A percentile compares a stretch with the other conserved stretches of the same genome.
phyloP scores from a whole-genome alignment of 257 asterid species.

The Eustoma russellianum region DNA sequence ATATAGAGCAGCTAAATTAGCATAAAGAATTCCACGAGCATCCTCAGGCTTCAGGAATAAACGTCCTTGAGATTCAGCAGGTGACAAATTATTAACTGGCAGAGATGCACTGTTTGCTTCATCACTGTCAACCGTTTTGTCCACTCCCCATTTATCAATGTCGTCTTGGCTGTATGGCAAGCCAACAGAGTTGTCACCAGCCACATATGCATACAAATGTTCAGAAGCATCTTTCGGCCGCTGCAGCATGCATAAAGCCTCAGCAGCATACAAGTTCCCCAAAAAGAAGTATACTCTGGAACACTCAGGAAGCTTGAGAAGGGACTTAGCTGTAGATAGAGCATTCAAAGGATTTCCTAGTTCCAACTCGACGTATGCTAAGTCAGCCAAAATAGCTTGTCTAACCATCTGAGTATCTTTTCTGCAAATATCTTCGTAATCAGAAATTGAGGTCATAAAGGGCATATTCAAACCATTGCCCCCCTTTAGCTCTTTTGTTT shows the following conservation, averaged over 20 bases:
- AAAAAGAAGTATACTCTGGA: constrained; percentile 45
- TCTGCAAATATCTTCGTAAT: constrained; percentile 36
- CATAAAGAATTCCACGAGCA: constrained; percentile 57
- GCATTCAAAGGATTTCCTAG: constrained; percentile 65
- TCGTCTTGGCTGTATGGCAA: constrained; percentile 67
- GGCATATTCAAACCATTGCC: constrained; percentile 41
- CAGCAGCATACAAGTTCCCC: constrained; percentile 70
- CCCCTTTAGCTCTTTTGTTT: constrained; percentile 57
- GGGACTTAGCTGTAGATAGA: constrained; percentile 45
- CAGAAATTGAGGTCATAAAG: constrained; percentile 37
- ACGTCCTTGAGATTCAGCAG: constrained; percentile 33
- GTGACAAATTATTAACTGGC: constrained; percentile 13
- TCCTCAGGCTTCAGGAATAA: constrained; percentile 63
- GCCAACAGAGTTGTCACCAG: constrained; percentile 39
- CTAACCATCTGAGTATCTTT: constrained; percentile 56
- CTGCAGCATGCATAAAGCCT: constrained; percentile 76
- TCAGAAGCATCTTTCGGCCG: constrained; percentile 74
- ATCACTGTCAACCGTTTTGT: constrained; percentile 46
- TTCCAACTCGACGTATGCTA: constrained; percentile 67
- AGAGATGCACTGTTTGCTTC: constrained; percentile 27
- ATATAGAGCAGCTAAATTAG: constrained; percentile 55
- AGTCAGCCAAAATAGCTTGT: constrained; percentile 64
- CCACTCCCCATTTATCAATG: constrained; percentile 48
- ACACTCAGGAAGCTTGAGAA: constrained; percentile 42
- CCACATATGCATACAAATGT: constrained; percentile 31